A percentile compares a stretch with the other conserved stretches of the same genome.
Conservation (phyloP, 805 yeast genomes). For the Zygoascus tannicola region DNA sequence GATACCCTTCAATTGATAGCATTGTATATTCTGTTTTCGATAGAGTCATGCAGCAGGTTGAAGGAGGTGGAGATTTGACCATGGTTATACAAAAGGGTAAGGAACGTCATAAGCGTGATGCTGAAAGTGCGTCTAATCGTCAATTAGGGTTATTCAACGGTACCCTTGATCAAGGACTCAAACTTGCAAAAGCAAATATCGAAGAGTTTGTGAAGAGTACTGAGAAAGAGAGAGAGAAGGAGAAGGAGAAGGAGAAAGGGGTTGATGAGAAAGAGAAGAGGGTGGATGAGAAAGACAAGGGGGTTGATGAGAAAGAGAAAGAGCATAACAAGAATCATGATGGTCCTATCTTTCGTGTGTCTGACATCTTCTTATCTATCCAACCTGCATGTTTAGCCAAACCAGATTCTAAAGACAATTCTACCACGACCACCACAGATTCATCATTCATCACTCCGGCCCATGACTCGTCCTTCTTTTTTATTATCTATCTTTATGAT, state of each 20-base stretch:
- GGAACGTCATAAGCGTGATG: conserved; percentile 30
- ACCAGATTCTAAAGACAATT: conserved; percentile 22
- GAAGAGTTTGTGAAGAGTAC: conserved; percentile 46
- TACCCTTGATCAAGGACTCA: conserved; percentile 72
- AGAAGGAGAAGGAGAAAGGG: conserved; percentile 3
- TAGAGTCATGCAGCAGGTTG: conserved; percentile 58
- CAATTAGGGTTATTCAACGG: conserved; percentile 69
- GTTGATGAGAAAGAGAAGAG: conserved; percentile 18
- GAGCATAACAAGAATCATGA: too few relatives aligned
- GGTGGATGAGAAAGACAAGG: conserved; percentile 11
- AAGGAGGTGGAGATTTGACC: conserved; percentile 52
- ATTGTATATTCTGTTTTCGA: conserved; percentile 43
- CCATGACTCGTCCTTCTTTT: conserved; percentile 46
- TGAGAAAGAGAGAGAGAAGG: not conserved
- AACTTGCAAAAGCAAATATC: conserved; percentile 77
- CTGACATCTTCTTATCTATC: conserved; percentile 63
- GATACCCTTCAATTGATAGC: conserved; percentile 39
- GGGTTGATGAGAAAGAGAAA: conserved; percentile 10
- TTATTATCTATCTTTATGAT: conserved; percentile 69
- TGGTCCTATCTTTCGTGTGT: conserved; percentile 27
- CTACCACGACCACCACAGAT: conserved; percentile 2
- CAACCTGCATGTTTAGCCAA: conserved; percentile 45
- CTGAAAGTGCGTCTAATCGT: conserved; percentile 29
- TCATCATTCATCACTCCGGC: conserved; percentile 27
- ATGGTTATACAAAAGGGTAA: conserved; percentile 41